A percentile compares a stretch with the other conserved stretches of the same genome.
Evolutionary conservation across 495 filamentous ascomycete species (phyloP).

Genomic region (Cercophora samala): DNA sequence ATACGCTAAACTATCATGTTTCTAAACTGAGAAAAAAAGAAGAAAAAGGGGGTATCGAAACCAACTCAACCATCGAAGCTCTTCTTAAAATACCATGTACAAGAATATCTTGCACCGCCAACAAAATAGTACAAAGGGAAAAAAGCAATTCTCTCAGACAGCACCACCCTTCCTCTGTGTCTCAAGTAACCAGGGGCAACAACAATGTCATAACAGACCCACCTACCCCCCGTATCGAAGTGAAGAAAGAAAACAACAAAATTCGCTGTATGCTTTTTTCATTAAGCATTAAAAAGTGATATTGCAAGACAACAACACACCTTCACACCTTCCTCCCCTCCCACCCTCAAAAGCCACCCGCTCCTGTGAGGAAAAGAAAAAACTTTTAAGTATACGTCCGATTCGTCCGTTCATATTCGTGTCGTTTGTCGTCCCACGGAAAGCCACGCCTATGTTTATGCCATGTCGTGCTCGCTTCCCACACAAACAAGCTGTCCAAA

Average conservation of each 20-base stretch:
- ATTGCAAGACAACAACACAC: neutral
- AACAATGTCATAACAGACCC: no score
- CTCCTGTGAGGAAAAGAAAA: neutral
- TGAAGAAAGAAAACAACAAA: neutral
- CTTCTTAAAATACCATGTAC: no score
- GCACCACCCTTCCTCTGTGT: no score
- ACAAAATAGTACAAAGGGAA: conserved; percentile 5
- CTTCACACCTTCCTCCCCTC: neutral
- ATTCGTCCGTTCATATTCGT: neutral
- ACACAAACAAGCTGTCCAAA: neutral
- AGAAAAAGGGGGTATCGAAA: conserved; percentile 25
- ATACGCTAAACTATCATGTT: neutral
- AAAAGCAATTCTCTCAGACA: neutral
- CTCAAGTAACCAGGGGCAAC: no score
- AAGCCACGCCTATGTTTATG: neutral
- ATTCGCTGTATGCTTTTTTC: neutral
- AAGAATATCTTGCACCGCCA: neutral
- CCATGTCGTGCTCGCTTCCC: neutral
- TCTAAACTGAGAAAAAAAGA: neutral
- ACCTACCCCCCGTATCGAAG: neutral
- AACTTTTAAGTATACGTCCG: neutral
- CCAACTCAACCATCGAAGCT: conserved; percentile 11
- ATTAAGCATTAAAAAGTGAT: neutral
- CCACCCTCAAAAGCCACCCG: neutral
- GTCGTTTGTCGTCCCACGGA: neutral